Evolutionary conservation across 345 rosid genomes (phyloP).

Genomic region (Rhodamnia argentea): DNA sequence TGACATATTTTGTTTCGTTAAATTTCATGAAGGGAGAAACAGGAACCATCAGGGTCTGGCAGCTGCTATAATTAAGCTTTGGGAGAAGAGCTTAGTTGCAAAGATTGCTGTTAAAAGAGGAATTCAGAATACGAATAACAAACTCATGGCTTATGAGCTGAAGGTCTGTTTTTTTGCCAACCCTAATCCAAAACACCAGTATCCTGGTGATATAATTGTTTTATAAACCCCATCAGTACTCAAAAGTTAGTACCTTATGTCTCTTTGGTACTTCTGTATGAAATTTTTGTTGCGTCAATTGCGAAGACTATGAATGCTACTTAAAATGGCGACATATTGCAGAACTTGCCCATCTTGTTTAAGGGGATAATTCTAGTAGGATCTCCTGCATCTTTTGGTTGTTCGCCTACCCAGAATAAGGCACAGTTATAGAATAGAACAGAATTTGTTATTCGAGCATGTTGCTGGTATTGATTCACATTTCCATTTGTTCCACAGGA

Average conservation of each 20-base stretch:
- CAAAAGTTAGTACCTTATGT: neutral
- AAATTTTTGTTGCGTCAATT: neutral
- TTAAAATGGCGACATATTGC: neutral
- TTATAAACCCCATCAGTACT: neutral
- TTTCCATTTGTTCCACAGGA: slow-evolving; percentile 26
- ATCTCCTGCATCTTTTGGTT: neutral
- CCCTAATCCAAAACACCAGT: neutral
- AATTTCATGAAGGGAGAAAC: slow-evolving; percentile 62
- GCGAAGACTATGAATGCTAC: neutral
- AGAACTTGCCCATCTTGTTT: neutral
- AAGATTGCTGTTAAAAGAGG: slow-evolving; percentile 97
- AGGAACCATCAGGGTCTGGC: slow-evolving; percentile 97
- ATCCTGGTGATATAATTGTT: neutral
- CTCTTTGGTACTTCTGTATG: neutral
- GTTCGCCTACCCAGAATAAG: neutral
- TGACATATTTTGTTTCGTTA: slow-evolving; percentile 1
- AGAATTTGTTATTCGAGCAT: neutral
- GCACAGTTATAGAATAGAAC: neutral
- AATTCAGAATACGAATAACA: slow-evolving; percentile 95
- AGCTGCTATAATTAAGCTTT: slow-evolving; percentile 67
- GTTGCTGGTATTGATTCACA: neutral
- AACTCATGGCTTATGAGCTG: slow-evolving; percentile 88
- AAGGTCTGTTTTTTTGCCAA: slow-evolving; percentile 43
- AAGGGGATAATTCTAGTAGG: neutral
- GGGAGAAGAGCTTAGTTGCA: slow-evolving; percentile 88